Evolutionary conservation across 306 rosid species (phyloP), one percentile per base, ranked within the genome.

Genomic region (Quercus suber): DNA sequence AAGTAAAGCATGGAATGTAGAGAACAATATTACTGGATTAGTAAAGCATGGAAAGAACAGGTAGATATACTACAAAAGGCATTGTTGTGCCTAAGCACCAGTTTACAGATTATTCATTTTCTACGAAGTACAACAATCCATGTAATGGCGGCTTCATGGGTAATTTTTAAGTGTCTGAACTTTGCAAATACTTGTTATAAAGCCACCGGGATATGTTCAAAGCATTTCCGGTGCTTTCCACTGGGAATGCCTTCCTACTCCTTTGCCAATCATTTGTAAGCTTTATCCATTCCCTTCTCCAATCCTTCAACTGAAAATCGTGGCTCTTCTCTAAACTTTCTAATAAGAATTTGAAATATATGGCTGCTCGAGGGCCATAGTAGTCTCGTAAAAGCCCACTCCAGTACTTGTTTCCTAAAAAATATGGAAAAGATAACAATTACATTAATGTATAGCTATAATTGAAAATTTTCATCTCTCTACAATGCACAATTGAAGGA

Each of bases 241-340:
- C 80, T 21, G 94, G 85, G 79, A 80, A 92, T 53, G 25, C 73
- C 59, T 88, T 88, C 71, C 90, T 83, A 79, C 89, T 76, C 78
- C 63, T 85, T 78, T 94, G 98, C 94, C 97, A 94, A 76, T 90
- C 88, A 83, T 93, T 91, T 69, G 97, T 93, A 31, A 93, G 95
- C 92, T 87, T 91, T 78, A 93, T 86, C 98, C 98, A 93, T 67
- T 90, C 93, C 72, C 75, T 91, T 82, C 98, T 92, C 98, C 97
- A 94, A 37, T 81, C 85, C 71, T 83, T 85, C 81, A 93, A 67
- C 61, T 61, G 81, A 78, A 93, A 94, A 68, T 75, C 84, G 57
- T 83, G 82, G 12, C 83, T 86, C 28, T 56, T 82, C 68, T 85
- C 85, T 65, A 86, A 85, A 75, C 94, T 94, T 85, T 94, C 88